A percentile compares a stretch with the other conserved stretches of the same genome.
Conservation (phyloP, 345 rosid genomes). For the Lepidium aucheri region DNA sequence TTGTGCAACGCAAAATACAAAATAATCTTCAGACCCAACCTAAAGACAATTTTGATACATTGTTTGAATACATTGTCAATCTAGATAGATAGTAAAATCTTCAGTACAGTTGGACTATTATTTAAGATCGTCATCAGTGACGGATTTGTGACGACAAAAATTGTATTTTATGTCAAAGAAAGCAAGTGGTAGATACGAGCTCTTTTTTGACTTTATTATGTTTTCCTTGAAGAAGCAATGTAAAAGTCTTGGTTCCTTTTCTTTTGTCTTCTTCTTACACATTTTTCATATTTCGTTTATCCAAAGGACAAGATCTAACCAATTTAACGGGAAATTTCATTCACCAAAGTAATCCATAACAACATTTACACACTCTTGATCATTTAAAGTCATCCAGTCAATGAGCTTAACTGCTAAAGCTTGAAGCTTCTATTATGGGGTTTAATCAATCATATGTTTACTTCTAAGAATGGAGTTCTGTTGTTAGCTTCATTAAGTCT, state of each 20-base stretch:
- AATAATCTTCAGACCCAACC: background rate
- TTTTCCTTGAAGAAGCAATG: background rate
- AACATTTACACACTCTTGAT: background rate
- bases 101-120: background rate
- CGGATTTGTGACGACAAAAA: background rate
- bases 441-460: too few species aligned
- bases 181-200: background rate
- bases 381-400: constrained; percentile 16
- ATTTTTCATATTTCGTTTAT: background rate
- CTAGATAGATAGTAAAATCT: background rate
- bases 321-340: background rate
- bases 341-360: constrained; percentile 2
- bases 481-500: too few species aligned
- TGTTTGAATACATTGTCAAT: background rate
- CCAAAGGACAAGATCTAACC: background rate
- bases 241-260: constrained; percentile 3
- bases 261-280: background rate
- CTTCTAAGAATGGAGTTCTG: too few species aligned
- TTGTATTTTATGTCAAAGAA: constrained; percentile 7
- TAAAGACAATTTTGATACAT: too few species aligned
- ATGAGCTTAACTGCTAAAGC: background rate
- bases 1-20: background rate
- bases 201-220: constrained; percentile 9
- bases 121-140: constrained; percentile 19
- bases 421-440: background rate